Conservation (phyloP, 345 rosid species). For the Eucalyptus camaldulensis region DNA sequence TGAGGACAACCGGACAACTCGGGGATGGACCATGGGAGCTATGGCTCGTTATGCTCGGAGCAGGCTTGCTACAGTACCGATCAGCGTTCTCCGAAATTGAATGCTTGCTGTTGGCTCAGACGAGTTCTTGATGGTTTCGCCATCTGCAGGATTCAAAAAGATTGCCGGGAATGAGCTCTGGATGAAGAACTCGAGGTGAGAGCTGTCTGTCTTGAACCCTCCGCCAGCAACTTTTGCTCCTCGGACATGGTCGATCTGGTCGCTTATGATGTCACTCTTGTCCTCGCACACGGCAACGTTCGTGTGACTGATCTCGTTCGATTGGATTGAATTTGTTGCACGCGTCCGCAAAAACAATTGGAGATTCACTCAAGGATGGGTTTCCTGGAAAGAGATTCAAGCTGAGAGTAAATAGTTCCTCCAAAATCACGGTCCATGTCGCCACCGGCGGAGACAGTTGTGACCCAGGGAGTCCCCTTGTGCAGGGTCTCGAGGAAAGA, state of each 20-base stretch:
- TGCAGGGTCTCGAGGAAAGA: conserved; percentile 9
- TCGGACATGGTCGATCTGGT: conserved; percentile 6
- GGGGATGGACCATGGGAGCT: conserved; percentile 52
- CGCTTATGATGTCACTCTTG: background rate
- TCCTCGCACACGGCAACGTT: conserved; percentile 27
- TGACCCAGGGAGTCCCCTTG: conserved; percentile 35
- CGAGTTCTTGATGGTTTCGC: conserved; percentile 7
- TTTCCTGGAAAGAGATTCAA: conserved; percentile 10
- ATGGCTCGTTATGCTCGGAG: conserved; percentile 32
- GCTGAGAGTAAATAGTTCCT: conserved; percentile 8
- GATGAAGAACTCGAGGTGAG: background rate
- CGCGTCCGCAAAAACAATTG: conserved; percentile 20
- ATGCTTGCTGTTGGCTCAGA: conserved; percentile 14
- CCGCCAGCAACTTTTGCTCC: conserved; percentile 7
- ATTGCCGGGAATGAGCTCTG: conserved; percentile 16
- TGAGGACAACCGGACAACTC: conserved; percentile 31
- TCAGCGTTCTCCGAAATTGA: conserved; percentile 13
- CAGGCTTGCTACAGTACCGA: conserved; percentile 5
- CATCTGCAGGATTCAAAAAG: conserved; percentile 5
- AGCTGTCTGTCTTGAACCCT: conserved; percentile 22
- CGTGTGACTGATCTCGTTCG: conserved; percentile 1
- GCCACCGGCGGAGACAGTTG: conserved; percentile 25
- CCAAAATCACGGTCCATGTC: conserved; percentile 21
- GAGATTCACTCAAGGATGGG: background rate
- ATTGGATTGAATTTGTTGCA: conserved; percentile 2